Base-by-base conservation (phyloP, 768 basidiomycete genomes). In the Leccinum variicolor region DNA sequence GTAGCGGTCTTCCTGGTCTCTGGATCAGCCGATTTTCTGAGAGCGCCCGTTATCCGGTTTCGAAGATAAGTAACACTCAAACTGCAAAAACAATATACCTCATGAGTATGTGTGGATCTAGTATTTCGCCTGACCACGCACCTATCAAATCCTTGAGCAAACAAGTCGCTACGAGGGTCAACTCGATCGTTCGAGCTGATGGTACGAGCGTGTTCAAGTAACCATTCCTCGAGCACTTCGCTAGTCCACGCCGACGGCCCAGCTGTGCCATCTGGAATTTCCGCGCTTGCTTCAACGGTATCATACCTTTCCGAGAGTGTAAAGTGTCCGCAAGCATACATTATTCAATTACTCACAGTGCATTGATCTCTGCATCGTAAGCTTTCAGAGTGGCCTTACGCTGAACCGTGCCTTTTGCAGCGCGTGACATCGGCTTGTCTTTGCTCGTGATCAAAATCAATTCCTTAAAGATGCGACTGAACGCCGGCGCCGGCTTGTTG, bases 401-500 rank as follows among this genome's bases (percentile, higher is more conserved):
- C 54, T 69, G 67, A 5, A 81, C 69, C 0, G 80, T 79, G 0
- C 81, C 79, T 57, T 84, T 84, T 3, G 68, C 71, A 4, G 80
- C 67, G 41, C 77, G 75, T 6, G 73, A 66, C 48, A 84, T 62
- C 0, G 82, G 83, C 59, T 79, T 80, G 1, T 65, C 68, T 15
- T 70, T 45, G 3, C 66, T 64, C 1, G 80, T 70, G 10, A 83
- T 62, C n/a, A 83, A 36, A 47, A 84, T 81, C 81, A 83, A 78
- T 62, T 84, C 79, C 65, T 80, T 80, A 66, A 77, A 80, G 7
- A 81, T 73, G 6, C 76, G 70, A 54, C 77, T 78, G 57, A 76
- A 79, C 0, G 74, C 68, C 0, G 80, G 80, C 0, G 78, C 71
- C 2, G 61, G 56, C 10, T 62, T 65, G 48, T 81, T 81, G 1